Evolutionary conservation across 129 eudicot species (phyloP).

Genomic region (Lonicera japonica): DNA sequence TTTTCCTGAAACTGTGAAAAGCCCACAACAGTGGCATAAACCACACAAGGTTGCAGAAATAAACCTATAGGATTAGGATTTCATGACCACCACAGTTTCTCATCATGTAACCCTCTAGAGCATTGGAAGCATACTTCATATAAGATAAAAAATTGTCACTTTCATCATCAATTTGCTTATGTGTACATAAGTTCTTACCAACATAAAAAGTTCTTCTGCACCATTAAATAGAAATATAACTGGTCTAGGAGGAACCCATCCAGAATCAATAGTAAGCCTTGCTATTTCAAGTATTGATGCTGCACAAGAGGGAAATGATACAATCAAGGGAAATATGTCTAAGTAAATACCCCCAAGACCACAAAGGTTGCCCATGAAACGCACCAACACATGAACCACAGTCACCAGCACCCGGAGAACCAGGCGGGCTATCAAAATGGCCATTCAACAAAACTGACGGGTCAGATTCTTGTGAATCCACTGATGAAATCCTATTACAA

Average conservation of each 20-base stretch:
- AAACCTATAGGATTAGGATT: neutral
- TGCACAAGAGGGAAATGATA: slow-evolving; percentile 20
- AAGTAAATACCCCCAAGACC: slow-evolving; percentile 1
- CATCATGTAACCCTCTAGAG: neutral
- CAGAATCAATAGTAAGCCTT: slow-evolving; percentile 80
- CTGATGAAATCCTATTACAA: slow-evolving; percentile 70
- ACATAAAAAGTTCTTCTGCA: slow-evolving; percentile 95
- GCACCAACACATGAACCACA: slow-evolving; percentile 98
- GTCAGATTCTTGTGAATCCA: slow-evolving; percentile 65
- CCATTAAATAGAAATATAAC: slow-evolving; percentile 92
- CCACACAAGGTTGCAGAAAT: neutral
- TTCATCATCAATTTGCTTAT: too few species aligned
- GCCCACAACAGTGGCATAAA: neutral
- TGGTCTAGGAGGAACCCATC: slow-evolving; percentile 84
- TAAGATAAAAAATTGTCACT: too few species aligned
- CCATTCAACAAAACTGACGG: slow-evolving; percentile 83
- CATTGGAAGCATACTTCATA: neutral
- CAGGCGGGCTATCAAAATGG: slow-evolving; percentile 87
- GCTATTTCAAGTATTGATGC: slow-evolving; percentile 95
- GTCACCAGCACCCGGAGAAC: slow-evolving; percentile 98
- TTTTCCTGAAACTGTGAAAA: neutral
- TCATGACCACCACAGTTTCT: neutral
- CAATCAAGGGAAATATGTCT: slow-evolving; percentile 8
- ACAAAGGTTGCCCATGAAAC: slow-evolving; percentile 19
- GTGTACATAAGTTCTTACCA: slow-evolving; percentile 39